Evolutionary conservation across 2,329 filamentous ascomycete genomes (phyloP).

Genomic region (Camptophora hylomeconis): DNA sequence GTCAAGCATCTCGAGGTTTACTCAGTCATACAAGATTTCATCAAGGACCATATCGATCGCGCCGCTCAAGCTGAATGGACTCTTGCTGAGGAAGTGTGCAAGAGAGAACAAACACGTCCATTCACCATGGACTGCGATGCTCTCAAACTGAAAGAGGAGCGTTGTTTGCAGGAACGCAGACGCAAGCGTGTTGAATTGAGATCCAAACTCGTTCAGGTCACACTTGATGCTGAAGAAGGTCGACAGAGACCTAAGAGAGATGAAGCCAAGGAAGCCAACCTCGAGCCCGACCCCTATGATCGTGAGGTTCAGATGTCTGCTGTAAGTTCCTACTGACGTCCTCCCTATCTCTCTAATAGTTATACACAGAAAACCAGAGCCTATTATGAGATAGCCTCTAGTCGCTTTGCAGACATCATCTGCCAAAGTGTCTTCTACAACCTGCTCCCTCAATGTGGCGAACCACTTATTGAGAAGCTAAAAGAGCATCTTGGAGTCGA

Average conservation of each 20-base stretch:
- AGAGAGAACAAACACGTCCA: slow-evolving; percentile 1
- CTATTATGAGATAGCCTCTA: slow-evolving; percentile 28
- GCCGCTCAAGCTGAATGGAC: slow-evolving; percentile 1
- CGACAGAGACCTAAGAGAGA: slow-evolving; percentile 16
- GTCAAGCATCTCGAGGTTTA: slow-evolving; percentile 4
- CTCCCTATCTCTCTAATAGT: too few relatives aligned
- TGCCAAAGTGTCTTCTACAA: slow-evolving; percentile 26
- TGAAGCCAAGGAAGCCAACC: slow-evolving; percentile 12
- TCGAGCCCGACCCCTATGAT: slow-evolving; percentile 23
- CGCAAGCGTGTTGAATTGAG: slow-evolving; percentile 9
- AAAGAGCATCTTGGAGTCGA: slow-evolving; percentile 1
- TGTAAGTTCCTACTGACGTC: too few relatives aligned
- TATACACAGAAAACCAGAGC: slow-evolving; percentile 22
- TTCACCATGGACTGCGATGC: slow-evolving; percentile 1
- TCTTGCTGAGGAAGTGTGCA: not conserved
- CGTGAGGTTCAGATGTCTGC: slow-evolving; percentile 30
- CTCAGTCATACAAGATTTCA: not conserved
- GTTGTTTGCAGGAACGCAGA: not conserved
- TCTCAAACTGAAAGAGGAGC: slow-evolving; percentile 1
- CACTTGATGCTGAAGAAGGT: slow-evolving; percentile 8
- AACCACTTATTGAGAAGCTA: slow-evolving; percentile 15
- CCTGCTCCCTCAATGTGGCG: slow-evolving; percentile 24
- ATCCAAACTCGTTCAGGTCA: slow-evolving; percentile 7
- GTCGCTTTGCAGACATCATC: slow-evolving; percentile 26
- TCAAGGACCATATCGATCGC: slow-evolving; percentile 1